Base-by-base conservation (phyloP, 768 basidiomycete species). In the Suillus weaverae region DNA sequence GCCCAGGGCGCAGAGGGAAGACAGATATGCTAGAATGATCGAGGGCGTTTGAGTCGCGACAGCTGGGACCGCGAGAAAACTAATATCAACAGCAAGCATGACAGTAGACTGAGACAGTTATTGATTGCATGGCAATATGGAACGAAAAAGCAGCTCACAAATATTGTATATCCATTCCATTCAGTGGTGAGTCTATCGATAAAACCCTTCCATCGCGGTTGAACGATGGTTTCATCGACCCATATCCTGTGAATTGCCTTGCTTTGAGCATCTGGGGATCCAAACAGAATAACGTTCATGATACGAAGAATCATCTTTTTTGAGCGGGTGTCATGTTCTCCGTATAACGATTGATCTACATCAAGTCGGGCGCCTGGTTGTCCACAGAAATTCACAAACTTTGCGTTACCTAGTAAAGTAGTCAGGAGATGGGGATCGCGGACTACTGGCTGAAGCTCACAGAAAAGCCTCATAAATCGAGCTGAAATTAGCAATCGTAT, bases 1-100 rank as follows among this genome's bases (percentile, higher is more conserved):
- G 3, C 74, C 76, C 39, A 82, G 62, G 54, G 72, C 77, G n/a
- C 74, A 69, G 9, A 81, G 55, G 8, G 75, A 75, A 2, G 83
- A 83, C 10, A 78, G 64, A 60, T 80, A 81, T 62, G 76, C 74
- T 16, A 75, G 68, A 67, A 75, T 10, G 22, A 44, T 51, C 59
- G n/a, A 41, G 46, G 30, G 10, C 16, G 18, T 30, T 50, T 65
- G 75, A 59, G 68, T 14, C 32, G 20, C 76, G 38, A 82, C 77
- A 33, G 76, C 74, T 20, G 81, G 81, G 32, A 87, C 84, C 6
- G 83, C 81, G 10, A 87, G 71, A 67, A 86, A 85, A 0, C 81
- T 81, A 0, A 88, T 81, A 61, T 85, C 84, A 1, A 81, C 83
- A n/a, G 81, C 81, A 3, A 86, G 71, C 41, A 87, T 71, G 14